Percentiles rank a stretch among this genome's conserved stretches.
phyloP scores from a whole-genome alignment of 106 monocot species.

The Acanthochlamys bracteata region DNA sequence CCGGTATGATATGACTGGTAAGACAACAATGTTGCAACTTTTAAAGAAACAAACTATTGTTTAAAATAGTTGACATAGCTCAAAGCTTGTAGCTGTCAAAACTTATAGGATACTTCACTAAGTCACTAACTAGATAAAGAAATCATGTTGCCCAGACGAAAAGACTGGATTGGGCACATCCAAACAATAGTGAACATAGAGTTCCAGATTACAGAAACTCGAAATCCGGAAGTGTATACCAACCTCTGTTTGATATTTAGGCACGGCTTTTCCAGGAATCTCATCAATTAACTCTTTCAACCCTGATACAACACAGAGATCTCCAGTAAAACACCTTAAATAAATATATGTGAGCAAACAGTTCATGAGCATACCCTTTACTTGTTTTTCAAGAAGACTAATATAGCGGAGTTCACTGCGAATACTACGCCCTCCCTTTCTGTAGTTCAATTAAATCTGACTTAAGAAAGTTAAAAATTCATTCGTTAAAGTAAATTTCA shows the following conservation, averaged over 20 bases:
- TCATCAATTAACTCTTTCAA: slow-evolving; percentile 9
- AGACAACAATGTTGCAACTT: too few relatives aligned
- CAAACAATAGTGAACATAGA: too few relatives aligned
- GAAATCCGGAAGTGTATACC: too few relatives aligned
- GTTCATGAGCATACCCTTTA: not conserved
- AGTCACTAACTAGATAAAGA: too few relatives aligned
- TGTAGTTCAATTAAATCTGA: not conserved
- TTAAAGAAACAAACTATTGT: too few relatives aligned
- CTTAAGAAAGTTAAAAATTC: not conserved
- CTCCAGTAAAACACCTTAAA: not conserved
- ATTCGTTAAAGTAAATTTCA: not conserved
- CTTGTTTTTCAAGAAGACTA: slow-evolving; percentile 2
- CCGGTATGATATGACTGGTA: too few relatives aligned
- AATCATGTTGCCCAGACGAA: too few relatives aligned
- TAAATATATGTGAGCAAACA: not conserved
- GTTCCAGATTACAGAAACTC: too few relatives aligned
- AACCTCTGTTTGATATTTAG: slow-evolving; percentile 6
- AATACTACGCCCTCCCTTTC: slow-evolving; percentile 1
- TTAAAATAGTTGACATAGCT: too few relatives aligned
- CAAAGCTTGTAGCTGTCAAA: too few relatives aligned
- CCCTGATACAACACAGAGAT: slow-evolving; percentile 4
- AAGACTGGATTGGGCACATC: too few relatives aligned
- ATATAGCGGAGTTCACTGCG: slow-evolving; percentile 3
- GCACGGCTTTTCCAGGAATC: not conserved
- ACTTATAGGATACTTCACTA: too few relatives aligned